These are phyloP conservation scores for Yarrowia deformans DNA, from an alignment of 805 yeast species.

Conservation along the genomic window DNA sequence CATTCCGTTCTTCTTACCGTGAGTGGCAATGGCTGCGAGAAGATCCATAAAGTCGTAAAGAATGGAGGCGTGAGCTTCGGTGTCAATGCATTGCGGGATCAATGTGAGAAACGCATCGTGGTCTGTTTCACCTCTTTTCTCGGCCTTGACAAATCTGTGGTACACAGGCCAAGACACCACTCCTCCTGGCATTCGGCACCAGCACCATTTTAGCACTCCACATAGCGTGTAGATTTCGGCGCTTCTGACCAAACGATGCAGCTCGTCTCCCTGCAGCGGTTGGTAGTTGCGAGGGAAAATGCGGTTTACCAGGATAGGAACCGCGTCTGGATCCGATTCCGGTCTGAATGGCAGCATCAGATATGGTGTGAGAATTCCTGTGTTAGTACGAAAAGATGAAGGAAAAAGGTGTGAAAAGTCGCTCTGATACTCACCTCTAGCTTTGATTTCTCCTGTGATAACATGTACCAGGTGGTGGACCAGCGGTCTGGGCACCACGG, in stretches of 20 bases:
- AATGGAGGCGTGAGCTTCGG: slow-evolving; percentile 88
- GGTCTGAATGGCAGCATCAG: slow-evolving; percentile 80
- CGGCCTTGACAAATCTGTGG: slow-evolving; percentile 58
- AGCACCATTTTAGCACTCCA: slow-evolving; percentile 77
- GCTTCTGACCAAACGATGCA: slow-evolving; percentile 56
- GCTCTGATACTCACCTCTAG: slow-evolving; percentile 55
- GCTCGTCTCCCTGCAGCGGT: slow-evolving; percentile 55
- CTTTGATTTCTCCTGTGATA: slow-evolving; percentile 75
- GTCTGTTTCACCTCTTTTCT: slow-evolving; percentile 63
- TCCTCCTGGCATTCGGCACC: slow-evolving; percentile 83
- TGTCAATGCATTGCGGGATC: slow-evolving; percentile 83
- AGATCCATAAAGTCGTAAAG: slow-evolving; percentile 87
- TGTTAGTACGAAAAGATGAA: not conserved
- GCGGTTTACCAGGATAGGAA: slow-evolving; percentile 62
- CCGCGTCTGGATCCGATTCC: slow-evolving; percentile 59
- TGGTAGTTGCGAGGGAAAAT: slow-evolving; percentile 67
- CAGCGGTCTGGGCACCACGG: slow-evolving; percentile 46
- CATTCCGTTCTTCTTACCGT: slow-evolving; percentile 77
- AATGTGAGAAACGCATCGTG: slow-evolving; percentile 76
- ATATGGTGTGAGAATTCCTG: slow-evolving; percentile 67
- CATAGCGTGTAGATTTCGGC: slow-evolving; percentile 72
- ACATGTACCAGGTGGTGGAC: slow-evolving; percentile 71
- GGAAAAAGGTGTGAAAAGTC: not conserved
- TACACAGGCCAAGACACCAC: slow-evolving; percentile 88
- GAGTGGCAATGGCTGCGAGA: slow-evolving; percentile 76